Base-by-base conservation (phyloP, 805 yeast species). In the Wickerhamiella galacta region DNA sequence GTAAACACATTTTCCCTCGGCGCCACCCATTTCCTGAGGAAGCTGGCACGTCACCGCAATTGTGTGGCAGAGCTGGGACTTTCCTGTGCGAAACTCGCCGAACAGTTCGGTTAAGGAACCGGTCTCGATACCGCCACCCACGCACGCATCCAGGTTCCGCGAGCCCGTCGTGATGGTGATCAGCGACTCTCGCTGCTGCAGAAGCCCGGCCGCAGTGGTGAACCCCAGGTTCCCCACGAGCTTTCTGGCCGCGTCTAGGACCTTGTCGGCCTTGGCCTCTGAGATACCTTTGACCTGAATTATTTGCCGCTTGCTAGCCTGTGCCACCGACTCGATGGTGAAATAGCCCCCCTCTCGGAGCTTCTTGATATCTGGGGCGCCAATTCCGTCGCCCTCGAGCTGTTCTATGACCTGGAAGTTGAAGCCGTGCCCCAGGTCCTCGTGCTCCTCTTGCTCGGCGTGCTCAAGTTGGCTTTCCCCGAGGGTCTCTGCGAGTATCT, bases 61-160 rank as follows among this genome's bases (percentile, higher is more conserved):
- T 2, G 96, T 90, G 53, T 90, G 98, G 56, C 98, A 90, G 30
- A 90, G 59, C 60, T 90, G 98, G 4, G 95, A 82, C 53, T 90
- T 90, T 29, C 98, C 98, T 2, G 98, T 90, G 60, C 96, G 72
- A 54, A 85, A 90, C 56, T 90, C 98, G 23, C 98, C 98, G 60
- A 81, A 90, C 6, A 87, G 69, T 57, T 90, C 98, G 1, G 98
- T 90, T 42, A 90, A 77, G 2, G 94, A 79, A 2, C 98, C 98
- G 0, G 98, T 90, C 54, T 90, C 98, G 32, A 90, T 69, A 26
- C 98, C 98, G 34, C 98, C 98, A 7, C 95, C 95, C 25, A 90
- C 61, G 32, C 90, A 61, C 1, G 94, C 82, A 53, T 90, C 98
- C 28, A 90, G 63, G 48, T 82, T 87, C 50, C 83, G 82, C 2